These are phyloP conservation scores for Ophiostoma quercus DNA, from an alignment of 2,329 filamentous ascomycete genomes.

Conservation along the genomic window DNA sequence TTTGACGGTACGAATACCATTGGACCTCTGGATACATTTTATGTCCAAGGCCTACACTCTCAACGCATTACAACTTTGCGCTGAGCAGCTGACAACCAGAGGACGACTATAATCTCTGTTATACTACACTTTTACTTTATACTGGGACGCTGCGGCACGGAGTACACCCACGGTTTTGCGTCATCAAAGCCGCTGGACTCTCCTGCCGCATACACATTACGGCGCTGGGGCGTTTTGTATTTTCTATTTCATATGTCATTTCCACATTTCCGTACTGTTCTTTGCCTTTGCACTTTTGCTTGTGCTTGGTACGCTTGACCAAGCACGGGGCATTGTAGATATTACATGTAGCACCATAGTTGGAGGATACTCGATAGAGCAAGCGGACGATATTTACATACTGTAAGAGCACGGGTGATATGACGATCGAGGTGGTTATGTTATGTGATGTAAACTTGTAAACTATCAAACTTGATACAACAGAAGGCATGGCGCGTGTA, in stretches of 20 bases:
- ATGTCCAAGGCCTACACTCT: not conserved
- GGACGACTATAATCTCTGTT: conserved; percentile 2
- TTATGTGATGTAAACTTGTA: not conserved
- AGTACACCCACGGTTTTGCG: no score
- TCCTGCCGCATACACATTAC: not conserved
- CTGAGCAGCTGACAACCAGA: not conserved
- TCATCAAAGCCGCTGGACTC: not conserved
- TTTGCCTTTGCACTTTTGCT: not conserved
- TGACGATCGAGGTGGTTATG: no score
- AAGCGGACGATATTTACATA: not conserved
- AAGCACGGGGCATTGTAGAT: not conserved
- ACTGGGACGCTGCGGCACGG: conserved; percentile 6
- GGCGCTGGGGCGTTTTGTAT: conserved; percentile 13
- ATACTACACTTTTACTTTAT: not conserved
- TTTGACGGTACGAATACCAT: not conserved
- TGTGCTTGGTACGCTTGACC: not conserved
- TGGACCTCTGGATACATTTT: not conserved
- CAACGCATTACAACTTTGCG: no score
- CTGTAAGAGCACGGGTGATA: not conserved
- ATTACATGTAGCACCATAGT: not conserved
- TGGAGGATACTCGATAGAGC: not conserved
- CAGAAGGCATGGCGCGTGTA: not conserved
- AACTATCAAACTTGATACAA: not conserved
- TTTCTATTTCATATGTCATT: not conserved
- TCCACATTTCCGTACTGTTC: not conserved